Evolutionary conservation across 352 stramenopile species (phyloP).

Genomic region (Phytophthora vignae): DNA sequence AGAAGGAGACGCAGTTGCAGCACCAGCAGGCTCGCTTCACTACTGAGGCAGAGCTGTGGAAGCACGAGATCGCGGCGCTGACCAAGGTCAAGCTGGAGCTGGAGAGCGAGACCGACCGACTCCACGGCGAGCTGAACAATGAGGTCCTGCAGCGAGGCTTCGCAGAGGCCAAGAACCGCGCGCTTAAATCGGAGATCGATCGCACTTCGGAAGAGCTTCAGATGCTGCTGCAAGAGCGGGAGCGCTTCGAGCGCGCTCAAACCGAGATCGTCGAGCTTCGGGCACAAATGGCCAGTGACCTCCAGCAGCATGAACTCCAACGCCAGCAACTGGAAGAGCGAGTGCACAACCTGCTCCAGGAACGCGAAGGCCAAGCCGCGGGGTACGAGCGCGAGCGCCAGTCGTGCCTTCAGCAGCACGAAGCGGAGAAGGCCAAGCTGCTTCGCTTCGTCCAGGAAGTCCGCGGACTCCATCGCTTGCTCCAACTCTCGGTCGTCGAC

Average conservation of each 20-base stretch:
- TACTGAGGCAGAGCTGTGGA: conserved; percentile 48
- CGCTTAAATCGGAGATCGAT: conserved; percentile 17
- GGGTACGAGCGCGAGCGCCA: conserved; percentile 18
- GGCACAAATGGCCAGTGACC: conserved; percentile 8
- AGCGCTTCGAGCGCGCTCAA: conserved; percentile 28
- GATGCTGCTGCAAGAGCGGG: conserved; percentile 25
- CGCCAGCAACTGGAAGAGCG: conserved; percentile 26
- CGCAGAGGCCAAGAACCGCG: conserved; percentile 20
- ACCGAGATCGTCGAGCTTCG: conserved; percentile 20
- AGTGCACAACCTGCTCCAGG: conserved; percentile 28
- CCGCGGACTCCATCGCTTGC: conserved; percentile 25
- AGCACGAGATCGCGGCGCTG: conserved; percentile 54
- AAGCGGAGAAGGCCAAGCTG: conserved; percentile 29
- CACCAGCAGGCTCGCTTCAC: conserved; percentile 44
- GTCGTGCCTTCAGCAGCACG: conserved; percentile 17
- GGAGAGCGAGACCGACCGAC: conserved; percentile 36
- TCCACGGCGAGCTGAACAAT: conserved; percentile 27
- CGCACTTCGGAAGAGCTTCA: conserved; percentile 29
- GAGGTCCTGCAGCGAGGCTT: conserved; percentile 13
- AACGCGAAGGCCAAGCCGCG: conserved; percentile 29
- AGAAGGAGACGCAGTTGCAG: conserved; percentile 47
- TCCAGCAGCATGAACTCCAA: conserved; percentile 10
- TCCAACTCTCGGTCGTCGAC: conserved; percentile 28
- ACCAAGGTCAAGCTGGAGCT: conserved; percentile 54
- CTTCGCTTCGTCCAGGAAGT: conserved; percentile 31